Evolutionary conservation across 1,139 yeast species (phyloP).

Genomic region (Candida gigantensis): DNA sequence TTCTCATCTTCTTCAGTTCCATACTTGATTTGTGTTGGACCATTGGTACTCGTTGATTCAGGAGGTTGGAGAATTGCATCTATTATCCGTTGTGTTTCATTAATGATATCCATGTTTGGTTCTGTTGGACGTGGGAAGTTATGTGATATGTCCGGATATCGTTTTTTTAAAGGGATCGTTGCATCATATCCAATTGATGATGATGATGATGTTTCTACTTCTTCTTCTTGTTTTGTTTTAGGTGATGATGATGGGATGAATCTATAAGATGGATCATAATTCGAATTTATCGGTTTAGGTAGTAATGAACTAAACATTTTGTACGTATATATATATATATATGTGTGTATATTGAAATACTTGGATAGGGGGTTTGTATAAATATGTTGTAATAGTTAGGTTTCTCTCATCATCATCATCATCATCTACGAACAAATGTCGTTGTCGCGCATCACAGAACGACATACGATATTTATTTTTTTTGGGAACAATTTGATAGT

Average conservation of each 20-base stretch:
- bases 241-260: too few relatives aligned
- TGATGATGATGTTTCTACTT: conserved; percentile 1
- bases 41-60: conserved; percentile 18
- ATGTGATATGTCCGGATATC: conserved; percentile 43
- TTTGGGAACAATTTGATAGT: too few relatives aligned
- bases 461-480: too few relatives aligned
- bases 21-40: conserved; percentile 23
- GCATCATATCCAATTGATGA: conserved; percentile 38
- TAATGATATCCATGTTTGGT: conserved; percentile 29
- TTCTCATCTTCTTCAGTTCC: conserved; percentile 22
- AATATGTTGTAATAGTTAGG: too few relatives aligned
- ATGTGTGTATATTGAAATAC: too few relatives aligned
- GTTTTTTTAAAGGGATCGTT: conserved; percentile 42
- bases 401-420: too few relatives aligned
- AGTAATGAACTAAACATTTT: conserved; percentile 37
- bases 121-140: conserved; percentile 38
- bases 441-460: too few relatives aligned
- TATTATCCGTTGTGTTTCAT: conserved; percentile 20
- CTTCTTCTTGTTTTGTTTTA: not conserved
- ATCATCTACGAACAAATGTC: too few relatives aligned
- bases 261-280: conserved; percentile 14
- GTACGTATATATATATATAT: not conserved
- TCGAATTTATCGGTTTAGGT: conserved; percentile 30
- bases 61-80: conserved; percentile 21
- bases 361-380: too few relatives aligned